Evolutionary conservation across 495 filamentous ascomycete species (phyloP).

Genomic region (Aspergillus sclerotioniger): DNA sequence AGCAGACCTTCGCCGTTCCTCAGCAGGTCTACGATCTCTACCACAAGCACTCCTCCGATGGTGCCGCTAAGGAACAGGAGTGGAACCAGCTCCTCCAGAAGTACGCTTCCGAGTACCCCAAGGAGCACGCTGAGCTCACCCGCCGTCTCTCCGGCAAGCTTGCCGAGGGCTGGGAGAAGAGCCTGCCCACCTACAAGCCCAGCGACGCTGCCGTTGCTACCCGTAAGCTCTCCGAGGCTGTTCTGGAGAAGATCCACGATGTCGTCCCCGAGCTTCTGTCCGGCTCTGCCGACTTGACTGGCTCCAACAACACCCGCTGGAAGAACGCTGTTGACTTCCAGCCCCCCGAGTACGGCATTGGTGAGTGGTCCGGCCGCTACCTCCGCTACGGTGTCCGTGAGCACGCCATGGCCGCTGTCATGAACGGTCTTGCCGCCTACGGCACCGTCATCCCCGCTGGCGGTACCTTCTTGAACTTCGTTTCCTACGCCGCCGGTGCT

Average conservation of each 20-base stretch:
- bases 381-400: conserved; percentile 97
- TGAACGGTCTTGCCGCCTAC: conserved; percentile 97
- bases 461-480: conserved; percentile 99
- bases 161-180: conserved; percentile 96
- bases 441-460: conserved; percentile 90
- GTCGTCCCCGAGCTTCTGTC: conserved; percentile 87
- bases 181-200: conserved; percentile 87
- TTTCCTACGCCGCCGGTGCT: conserved; percentile 95
- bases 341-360: conserved; percentile 78
- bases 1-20: conserved; percentile 89
- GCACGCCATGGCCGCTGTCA: conserved; percentile 95
- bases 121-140: conserved; percentile 73
- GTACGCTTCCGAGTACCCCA: conserved; percentile 74
- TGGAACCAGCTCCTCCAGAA: conserved; percentile 93
- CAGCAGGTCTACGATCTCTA: conserved; percentile 94
- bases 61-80: conserved; percentile 88
- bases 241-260: conserved; percentile 83
- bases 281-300: conserved; percentile 96
- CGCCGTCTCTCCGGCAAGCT: conserved; percentile 82
- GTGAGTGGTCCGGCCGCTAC: conserved; percentile 88
- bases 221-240: conserved; percentile 91
- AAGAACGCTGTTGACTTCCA: conserved; percentile 98
- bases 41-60: conserved; percentile 72
- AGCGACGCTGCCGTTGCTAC: conserved; percentile 82
- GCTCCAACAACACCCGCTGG: conserved; percentile 97